Evolutionary conservation across 345 rosid genomes (phyloP).

Genomic region (Capsella bursapastoris): DNA sequence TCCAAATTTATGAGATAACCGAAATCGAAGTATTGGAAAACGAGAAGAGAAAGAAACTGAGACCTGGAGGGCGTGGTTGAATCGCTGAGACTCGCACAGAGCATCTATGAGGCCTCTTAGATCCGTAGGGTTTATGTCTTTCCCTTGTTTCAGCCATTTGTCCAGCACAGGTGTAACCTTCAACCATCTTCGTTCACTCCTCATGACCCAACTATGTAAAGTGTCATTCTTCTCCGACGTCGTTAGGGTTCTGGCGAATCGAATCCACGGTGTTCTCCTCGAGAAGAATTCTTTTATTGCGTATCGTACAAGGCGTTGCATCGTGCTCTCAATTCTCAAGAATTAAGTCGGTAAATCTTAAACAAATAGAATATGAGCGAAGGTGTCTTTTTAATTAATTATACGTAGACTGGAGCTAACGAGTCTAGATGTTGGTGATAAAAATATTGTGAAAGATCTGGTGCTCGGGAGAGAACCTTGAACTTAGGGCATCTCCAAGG

Average conservation of each 20-base stretch:
- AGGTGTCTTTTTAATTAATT: background rate
- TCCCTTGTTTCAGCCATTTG: conserved; percentile 28
- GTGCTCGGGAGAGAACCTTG: too few species aligned
- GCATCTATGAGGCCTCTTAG: conserved; percentile 18
- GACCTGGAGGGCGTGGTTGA: conserved; percentile 29
- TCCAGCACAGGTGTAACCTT: conserved; percentile 12
- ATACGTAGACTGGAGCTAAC: too few species aligned
- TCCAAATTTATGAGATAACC: background rate
- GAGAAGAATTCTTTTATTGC: background rate
- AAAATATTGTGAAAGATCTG: too few species aligned
- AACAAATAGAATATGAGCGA: background rate
- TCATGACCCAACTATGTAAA: conserved; percentile 19
- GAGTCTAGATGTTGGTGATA: too few species aligned
- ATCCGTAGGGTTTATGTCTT: conserved; percentile 14
- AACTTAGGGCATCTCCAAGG: too few species aligned
- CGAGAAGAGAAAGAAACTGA: background rate
- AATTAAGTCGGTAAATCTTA: conserved; percentile 3
- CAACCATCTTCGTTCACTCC: background rate
- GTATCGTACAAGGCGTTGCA: conserved; percentile 29
- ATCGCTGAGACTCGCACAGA: conserved; percentile 24
- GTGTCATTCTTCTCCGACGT: conserved; percentile 19
- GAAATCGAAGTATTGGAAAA: background rate
- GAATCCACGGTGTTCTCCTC: conserved; percentile 9
- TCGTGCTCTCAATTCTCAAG: background rate
- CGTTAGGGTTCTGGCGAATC: conserved; percentile 10